Conservation (phyloP, 345 rosid species). For the Salix exigua region DNA sequence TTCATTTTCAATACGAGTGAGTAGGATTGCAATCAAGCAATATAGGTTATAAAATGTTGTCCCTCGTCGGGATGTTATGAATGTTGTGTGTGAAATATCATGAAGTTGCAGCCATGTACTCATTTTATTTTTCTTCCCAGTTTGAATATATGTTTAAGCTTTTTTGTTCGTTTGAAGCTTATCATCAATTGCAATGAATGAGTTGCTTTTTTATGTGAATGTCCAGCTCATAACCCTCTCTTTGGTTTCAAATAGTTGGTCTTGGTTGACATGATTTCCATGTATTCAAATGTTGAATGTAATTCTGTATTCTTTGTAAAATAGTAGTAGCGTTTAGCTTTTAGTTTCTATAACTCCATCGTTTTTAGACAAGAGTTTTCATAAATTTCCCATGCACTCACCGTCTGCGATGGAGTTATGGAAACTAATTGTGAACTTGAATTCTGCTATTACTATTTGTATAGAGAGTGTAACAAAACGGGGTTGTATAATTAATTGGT, state of each 20-base stretch:
- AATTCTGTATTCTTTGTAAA: background rate
- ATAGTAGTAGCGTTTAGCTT: background rate
- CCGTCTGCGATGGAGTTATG: background rate
- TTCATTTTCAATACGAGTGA: background rate
- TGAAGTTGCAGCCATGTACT: no score
- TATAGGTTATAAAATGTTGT: background rate
- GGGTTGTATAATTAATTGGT: no score
- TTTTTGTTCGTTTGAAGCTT: background rate
- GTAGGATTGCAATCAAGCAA: no score
- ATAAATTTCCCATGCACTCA: background rate
- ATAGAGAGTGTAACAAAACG: no score
- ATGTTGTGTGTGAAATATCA: no score
- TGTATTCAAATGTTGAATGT: background rate
- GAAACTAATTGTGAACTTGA: no score
- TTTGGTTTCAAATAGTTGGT: background rate
- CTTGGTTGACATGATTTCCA: background rate
- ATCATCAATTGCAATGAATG: background rate
- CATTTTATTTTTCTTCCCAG: no score
- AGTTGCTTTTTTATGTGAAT: background rate
- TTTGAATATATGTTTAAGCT: background rate
- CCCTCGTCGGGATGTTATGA: background rate
- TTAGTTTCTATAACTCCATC: background rate
- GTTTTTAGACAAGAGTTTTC: no score
- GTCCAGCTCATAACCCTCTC: background rate
- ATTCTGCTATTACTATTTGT: no score